phyloP scores from a whole-genome alignment of 1,284 basidiomycete genomes.

The Trichosporon faecale region DNA sequence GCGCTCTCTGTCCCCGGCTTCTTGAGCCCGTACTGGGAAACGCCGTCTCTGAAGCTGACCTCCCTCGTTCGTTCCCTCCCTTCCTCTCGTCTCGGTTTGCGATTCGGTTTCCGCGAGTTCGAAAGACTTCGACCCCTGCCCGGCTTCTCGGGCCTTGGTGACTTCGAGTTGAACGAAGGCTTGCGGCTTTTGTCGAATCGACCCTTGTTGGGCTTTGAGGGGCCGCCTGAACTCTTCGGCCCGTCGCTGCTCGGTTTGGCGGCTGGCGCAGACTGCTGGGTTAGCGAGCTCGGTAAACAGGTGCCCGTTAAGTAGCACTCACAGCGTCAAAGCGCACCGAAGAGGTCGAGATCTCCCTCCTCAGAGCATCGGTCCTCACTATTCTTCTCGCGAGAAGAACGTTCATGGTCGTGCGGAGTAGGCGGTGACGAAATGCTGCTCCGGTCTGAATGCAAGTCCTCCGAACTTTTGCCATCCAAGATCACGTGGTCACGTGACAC shows the following conservation, averaged over 20 bases:
- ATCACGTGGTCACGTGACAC: slow-evolving; percentile 14
- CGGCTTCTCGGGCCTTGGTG: not conserved
- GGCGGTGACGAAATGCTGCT: slow-evolving; percentile 1
- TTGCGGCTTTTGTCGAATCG: not conserved
- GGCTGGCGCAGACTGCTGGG: not conserved
- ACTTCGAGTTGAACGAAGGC: not conserved
- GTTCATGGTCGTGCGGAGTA: slow-evolving; percentile 2
- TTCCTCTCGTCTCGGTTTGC: not conserved
- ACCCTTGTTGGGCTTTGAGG: not conserved
- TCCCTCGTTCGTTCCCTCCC: not conserved
- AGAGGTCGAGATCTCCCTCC: not conserved
- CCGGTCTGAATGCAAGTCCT: not conserved
- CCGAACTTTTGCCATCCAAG: not conserved
- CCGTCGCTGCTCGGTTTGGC: not conserved
- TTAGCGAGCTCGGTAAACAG: not conserved
- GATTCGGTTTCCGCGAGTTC: not conserved
- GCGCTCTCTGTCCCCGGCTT: not conserved
- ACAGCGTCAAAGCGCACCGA: not conserved
- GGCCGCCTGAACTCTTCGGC: not conserved
- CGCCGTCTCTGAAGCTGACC: not conserved
- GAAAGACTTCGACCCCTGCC: not conserved
- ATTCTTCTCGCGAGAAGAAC: not conserved
- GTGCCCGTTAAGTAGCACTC: not conserved
- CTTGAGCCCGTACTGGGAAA: not conserved
- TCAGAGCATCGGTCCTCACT: not conserved